A percentile compares a stretch with the other conserved stretches of the same genome.
phyloP scores from a whole-genome alignment of 78 protist genomes.

The Planoprotostelium fungivorum region DNA sequence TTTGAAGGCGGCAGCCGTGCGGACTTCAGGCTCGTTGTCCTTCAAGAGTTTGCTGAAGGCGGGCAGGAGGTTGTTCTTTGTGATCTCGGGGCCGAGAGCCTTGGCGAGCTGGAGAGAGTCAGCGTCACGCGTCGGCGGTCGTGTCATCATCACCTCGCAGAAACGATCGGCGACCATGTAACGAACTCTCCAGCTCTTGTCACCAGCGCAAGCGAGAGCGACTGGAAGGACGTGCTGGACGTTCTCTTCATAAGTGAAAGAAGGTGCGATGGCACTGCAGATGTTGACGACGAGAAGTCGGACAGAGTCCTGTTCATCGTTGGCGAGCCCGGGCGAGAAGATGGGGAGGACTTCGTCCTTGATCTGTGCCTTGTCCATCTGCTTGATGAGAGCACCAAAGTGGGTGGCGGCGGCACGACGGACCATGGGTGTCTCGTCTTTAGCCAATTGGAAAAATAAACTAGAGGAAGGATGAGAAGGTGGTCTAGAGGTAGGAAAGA shows the following conservation, averaged over 20 bases:
- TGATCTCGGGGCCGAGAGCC: conserved; percentile 56
- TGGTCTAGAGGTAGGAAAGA: background rate
- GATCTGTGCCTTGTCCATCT: conserved; percentile 49
- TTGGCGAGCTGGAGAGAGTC: background rate
- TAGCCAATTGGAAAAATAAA: conserved; percentile 72
- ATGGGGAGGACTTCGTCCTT: conserved; percentile 79
- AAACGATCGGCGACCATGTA: conserved; percentile 90
- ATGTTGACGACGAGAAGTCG: conserved; percentile 90
- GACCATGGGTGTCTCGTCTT: conserved; percentile 94
- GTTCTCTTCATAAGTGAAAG: conserved; percentile 69
- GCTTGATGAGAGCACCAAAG: conserved; percentile 73
- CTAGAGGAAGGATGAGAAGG: background rate
- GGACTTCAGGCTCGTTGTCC: conserved; percentile 97
- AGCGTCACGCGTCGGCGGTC: background rate
- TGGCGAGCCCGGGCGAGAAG: conserved; percentile 49
- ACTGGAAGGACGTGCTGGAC: conserved; percentile 58
- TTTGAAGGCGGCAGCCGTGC: conserved; percentile 90
- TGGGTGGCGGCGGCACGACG: conserved; percentile 85
- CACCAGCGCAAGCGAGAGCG: conserved; percentile 50
- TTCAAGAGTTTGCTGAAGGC: conserved; percentile 62
- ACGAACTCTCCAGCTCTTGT: conserved; percentile 96
- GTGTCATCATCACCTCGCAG: conserved; percentile 19
- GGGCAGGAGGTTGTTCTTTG: conserved; percentile 55
- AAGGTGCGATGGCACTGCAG: conserved; percentile 67
- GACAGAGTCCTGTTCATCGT: conserved; percentile 94